A percentile compares a stretch with the other conserved stretches of the same genome.
phyloP scores from a whole-genome alignment of 75 land plant genomes.

The Selaginella tamariscina region DNA sequence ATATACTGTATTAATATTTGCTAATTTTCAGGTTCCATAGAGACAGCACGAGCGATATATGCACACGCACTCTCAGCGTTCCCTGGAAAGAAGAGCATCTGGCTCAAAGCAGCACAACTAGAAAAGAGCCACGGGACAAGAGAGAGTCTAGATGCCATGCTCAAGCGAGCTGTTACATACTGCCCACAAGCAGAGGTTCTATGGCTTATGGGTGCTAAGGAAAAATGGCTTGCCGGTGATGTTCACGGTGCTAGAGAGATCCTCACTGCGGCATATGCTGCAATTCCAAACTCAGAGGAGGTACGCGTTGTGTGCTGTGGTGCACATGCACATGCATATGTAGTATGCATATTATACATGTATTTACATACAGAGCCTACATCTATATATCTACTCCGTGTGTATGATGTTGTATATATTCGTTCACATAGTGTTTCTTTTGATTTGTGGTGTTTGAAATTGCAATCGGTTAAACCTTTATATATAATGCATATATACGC shows the following conservation, averaged over 20 bases:
- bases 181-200: slow-evolving; percentile 88
- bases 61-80: slow-evolving; percentile 74
- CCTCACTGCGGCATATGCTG: slow-evolving; percentile 86
- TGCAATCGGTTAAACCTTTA: too few relatives aligned
- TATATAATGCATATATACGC: too few relatives aligned
- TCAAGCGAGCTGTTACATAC: slow-evolving; percentile 70
- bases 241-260: slow-evolving; percentile 81
- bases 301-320: too few relatives aligned
- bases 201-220: slow-evolving; percentile 98
- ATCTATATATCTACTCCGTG: too few relatives aligned
- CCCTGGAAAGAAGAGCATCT: slow-evolving; percentile 85
- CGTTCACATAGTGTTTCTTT: too few relatives aligned
- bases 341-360: too few relatives aligned
- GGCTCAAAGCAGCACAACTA: slow-evolving; percentile 90
- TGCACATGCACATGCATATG: too few relatives aligned
- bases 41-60: slow-evolving; percentile 89
- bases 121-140: slow-evolving; percentile 92
- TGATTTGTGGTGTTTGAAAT: too few relatives aligned
- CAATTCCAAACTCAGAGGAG: slow-evolving; percentile 90
- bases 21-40: too few relatives aligned
- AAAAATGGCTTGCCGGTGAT: slow-evolving; percentile 97
- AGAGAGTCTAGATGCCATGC: slow-evolving; percentile 68
- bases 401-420: too few relatives aligned
- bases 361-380: too few relatives aligned
- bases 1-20: too few relatives aligned